These are phyloP conservation scores for Aspergillus neotritici DNA, from an alignment of 2,329 filamentous ascomycete species.

Conservation along the genomic window DNA sequence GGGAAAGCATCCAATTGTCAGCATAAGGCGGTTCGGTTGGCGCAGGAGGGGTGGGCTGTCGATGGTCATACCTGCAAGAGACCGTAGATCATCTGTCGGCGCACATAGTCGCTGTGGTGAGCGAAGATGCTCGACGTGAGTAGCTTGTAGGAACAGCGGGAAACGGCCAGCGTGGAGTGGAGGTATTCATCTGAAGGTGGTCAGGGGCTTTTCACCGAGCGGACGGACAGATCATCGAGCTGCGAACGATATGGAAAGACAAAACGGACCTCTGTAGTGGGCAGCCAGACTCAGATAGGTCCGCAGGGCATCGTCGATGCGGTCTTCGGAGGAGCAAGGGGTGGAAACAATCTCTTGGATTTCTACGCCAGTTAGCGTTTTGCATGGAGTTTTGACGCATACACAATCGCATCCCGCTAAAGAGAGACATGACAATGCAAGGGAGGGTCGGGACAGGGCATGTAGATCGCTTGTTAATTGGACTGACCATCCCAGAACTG, in stretches of 20 bases:
- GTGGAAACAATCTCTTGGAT: constrained; percentile 60
- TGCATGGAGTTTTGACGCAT: not conserved
- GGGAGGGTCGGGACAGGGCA: constrained; percentile 23
- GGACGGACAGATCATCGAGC: not conserved
- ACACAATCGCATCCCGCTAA: not conserved
- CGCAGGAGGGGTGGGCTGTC: too few species aligned
- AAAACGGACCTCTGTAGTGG: constrained; percentile 56
- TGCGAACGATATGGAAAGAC: not conserved
- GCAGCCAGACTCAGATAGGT: constrained; percentile 75
- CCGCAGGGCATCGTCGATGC: constrained; percentile 80
- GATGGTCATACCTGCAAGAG: constrained; percentile 58
- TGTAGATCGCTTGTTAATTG: too few species aligned
- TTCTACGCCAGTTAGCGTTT: constrained; percentile 41
- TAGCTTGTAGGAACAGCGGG: constrained; percentile 72
- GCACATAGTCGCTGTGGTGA: constrained; percentile 75
- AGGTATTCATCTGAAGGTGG: constrained; percentile 58
- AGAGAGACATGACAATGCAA: constrained; percentile 1
- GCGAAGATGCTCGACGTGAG: constrained; percentile 69
- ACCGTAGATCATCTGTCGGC: constrained; percentile 86
- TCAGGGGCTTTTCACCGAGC: constrained; percentile 7
- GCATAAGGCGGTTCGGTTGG: too few species aligned
- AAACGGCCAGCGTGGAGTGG: constrained; percentile 70
- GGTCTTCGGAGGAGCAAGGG: constrained; percentile 55
- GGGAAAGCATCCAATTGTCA: too few species aligned
- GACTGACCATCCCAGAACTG: constrained; percentile 81